These are phyloP conservation scores for Phellinidium pouzarii DNA, from an alignment of 1,284 basidiomycete species.

Conservation along the genomic window DNA sequence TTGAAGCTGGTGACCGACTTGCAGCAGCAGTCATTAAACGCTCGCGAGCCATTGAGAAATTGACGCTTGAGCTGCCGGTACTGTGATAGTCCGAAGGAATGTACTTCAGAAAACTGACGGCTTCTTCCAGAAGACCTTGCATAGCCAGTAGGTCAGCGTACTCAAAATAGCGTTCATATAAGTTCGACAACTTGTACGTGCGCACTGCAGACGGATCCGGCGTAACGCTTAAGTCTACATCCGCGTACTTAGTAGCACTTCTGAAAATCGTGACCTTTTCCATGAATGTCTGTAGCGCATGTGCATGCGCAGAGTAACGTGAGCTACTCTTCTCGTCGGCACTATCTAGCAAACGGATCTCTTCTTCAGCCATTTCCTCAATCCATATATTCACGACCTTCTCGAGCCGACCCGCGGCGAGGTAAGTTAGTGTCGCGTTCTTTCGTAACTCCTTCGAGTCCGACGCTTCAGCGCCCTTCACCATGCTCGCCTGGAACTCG, in stretches of 20 bases:
- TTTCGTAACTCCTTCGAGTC: conserved; percentile 61
- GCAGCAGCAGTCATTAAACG: conserved; percentile 53
- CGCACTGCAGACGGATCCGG: conserved; percentile 35
- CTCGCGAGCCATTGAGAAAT: conserved; percentile 59
- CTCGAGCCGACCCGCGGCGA: conserved; percentile 88
- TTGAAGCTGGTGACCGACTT: conserved; percentile 20
- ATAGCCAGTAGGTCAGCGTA: conserved; percentile 90
- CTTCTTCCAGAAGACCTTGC: conserved; percentile 84
- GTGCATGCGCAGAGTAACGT: conserved; percentile 80
- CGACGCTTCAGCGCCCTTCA: conserved; percentile 43
- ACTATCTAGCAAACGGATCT: conserved; percentile 46
- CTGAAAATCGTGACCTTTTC: conserved; percentile 97
- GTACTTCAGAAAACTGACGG: conserved; percentile 73
- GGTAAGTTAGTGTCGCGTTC: conserved; percentile 88
- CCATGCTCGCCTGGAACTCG: conserved; percentile 72
- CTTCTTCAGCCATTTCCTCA: conserved; percentile 88
- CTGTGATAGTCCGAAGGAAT: conserved; percentile 79
- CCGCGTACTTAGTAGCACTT: conserved; percentile 81
- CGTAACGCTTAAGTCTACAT: conserved; percentile 55
- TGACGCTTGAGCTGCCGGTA: conserved; percentile 39
- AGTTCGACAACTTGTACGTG: conserved; percentile 75
- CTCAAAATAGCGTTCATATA: conserved; percentile 94
- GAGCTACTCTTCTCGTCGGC: conserved; percentile 43
- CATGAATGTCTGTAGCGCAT: conserved; percentile 89
- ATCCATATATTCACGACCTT: conserved; percentile 89